Evolutionary conservation across 257 asterid species (phyloP).

Genomic region (Rhazya stricta): DNA sequence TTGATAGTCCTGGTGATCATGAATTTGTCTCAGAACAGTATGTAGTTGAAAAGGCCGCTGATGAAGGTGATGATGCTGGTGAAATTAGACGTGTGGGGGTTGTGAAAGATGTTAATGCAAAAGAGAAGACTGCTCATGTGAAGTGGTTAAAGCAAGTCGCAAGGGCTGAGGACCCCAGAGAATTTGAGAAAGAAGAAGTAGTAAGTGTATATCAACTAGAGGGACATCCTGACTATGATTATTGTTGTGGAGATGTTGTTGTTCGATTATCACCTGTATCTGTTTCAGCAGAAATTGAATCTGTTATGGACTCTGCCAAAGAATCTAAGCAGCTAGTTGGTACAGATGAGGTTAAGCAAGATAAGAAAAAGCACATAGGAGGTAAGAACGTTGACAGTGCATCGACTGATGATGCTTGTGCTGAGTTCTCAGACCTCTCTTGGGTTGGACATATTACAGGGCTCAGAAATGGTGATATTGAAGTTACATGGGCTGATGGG

Average conservation of each 20-base stretch:
- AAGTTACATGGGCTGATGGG: constrained; percentile 99
- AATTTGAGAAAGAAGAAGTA: constrained; percentile 84
- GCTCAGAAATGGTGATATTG: constrained; percentile 81
- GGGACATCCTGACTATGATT: constrained; percentile 98
- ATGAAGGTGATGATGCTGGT: constrained; percentile 51
- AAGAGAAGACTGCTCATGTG: constrained; percentile 81
- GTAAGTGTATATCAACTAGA: constrained; percentile 98
- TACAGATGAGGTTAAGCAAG: constrained; percentile 33
- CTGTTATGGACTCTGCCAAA: constrained; percentile 29
- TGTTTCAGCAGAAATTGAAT: constrained; percentile 33
- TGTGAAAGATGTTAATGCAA: constrained; percentile 77
- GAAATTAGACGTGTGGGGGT: constrained; percentile 87
- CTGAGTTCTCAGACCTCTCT: constrained; percentile 69
- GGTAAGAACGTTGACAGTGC: constrained; percentile 28
- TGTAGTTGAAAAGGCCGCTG: constrained; percentile 89
- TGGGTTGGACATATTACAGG: constrained; percentile 99
- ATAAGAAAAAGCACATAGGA: constrained; percentile 25
- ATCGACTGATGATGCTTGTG: constrained; percentile 32
- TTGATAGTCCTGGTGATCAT: constrained; percentile 96
- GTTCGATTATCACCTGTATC: constrained; percentile 82
- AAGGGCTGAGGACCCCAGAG: constrained; percentile 85
- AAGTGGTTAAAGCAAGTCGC: constrained; percentile 83
- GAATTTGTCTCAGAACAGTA: constrained; percentile 98
- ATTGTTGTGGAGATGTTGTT: constrained; percentile 94
- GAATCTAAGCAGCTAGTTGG: constrained; percentile 26